Evolutionary conservation across 228 moss, liverwort and hornwort species (phyloP).

Genomic region (Sphagnum magellanicum): DNA sequence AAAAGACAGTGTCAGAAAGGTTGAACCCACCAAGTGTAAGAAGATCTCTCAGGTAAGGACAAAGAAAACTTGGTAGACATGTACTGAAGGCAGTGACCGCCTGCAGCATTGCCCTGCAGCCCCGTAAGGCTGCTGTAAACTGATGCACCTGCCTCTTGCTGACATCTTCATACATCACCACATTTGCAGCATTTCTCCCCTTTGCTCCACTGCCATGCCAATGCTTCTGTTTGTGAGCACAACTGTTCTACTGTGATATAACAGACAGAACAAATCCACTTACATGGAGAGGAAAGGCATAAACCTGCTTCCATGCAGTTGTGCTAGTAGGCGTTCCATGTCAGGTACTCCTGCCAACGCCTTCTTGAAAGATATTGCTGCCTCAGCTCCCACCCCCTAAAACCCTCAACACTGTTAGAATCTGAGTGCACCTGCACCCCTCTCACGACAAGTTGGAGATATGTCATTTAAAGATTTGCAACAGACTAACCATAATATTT

Average conservation of each 20-base stretch:
- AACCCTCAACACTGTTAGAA: neutral
- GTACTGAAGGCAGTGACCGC: conserved; percentile 54
- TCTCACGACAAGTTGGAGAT: neutral
- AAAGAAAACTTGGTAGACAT: conserved; percentile 42
- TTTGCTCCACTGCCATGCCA: conserved; percentile 56
- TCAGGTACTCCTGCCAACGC: conserved; percentile 63
- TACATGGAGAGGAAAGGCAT: neutral
- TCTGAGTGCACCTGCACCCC: neutral
- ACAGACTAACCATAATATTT: no score
- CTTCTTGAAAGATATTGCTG: conserved; percentile 56
- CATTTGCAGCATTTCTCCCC: conserved; percentile 86
- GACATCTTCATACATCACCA: conserved; percentile 93
- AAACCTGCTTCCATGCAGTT: conserved; percentile 77
- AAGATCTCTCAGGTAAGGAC: conserved; percentile 48
- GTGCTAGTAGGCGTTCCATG: conserved; percentile 78
- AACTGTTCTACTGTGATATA: no score
- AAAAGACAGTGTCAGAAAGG: neutral
- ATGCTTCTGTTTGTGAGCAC: no score
- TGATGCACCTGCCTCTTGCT: conserved; percentile 85
- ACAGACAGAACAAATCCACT: no score
- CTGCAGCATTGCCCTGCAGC: conserved; percentile 69
- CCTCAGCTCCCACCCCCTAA: conserved; percentile 72
- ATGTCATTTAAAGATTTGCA: no score
- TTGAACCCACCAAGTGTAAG: conserved; percentile 57
- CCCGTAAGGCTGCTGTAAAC: conserved; percentile 69